A percentile compares a stretch with the other conserved stretches of the same genome.
These are phyloP conservation scores for Ceratobasidium sp. DNA, from an alignment of 1,284 basidiomycete genomes.

Conservation along the genomic window DNA sequence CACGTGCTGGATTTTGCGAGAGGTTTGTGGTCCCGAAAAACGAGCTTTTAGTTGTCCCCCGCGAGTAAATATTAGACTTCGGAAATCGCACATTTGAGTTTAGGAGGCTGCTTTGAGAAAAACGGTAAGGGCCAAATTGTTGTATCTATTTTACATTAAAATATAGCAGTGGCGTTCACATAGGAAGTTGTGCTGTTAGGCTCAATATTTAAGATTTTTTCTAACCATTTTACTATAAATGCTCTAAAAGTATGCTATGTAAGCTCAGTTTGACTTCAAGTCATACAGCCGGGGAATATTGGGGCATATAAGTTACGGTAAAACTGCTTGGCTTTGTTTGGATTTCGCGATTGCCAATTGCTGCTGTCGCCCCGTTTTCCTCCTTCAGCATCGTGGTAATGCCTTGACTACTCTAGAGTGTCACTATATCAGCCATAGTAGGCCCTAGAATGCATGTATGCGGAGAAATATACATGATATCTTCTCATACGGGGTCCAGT, in stretches of 20 bases:
- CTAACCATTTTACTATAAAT: background rate
- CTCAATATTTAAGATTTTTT: background rate
- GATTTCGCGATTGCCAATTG: background rate
- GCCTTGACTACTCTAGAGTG: background rate
- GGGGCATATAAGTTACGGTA: background rate
- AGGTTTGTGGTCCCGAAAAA: too few species aligned
- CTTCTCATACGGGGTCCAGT: too few species aligned
- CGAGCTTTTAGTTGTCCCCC: too few species aligned
- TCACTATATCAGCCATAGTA: background rate
- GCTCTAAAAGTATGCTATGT: background rate
- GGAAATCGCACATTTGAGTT: background rate
- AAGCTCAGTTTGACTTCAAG: background rate
- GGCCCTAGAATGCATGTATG: too few species aligned
- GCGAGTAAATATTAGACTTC: background rate
- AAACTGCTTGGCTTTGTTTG: background rate
- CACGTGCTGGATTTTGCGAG: too few species aligned
- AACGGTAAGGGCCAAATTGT: background rate
- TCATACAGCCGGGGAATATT: background rate
- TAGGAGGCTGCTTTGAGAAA: background rate
- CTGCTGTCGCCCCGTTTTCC: background rate
- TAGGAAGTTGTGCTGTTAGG: background rate
- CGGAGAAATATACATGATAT: too few species aligned
- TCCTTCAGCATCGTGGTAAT: background rate
- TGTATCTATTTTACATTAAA: background rate
- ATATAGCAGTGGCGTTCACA: background rate